Evolutionary conservation across 345 rosid species (phyloP).

Genomic region (Laguncularia racemosa): DNA sequence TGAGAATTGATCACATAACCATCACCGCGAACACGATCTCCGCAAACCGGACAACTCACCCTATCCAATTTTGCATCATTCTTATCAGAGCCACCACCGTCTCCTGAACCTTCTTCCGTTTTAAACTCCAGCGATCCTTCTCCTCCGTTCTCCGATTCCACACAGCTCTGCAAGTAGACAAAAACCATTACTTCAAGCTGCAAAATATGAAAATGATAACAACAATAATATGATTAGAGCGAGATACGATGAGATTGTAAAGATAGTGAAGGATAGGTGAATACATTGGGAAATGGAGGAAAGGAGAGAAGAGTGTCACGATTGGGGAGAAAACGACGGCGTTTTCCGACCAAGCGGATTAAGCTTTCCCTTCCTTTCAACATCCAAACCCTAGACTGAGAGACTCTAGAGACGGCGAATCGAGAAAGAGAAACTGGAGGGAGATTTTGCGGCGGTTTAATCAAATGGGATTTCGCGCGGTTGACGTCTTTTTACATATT

Average conservation of each 20-base stretch:
- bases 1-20: conserved; percentile 46
- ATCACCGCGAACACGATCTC: conserved; percentile 30
- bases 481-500: too few species aligned
- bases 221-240: background rate
- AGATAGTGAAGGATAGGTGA: background rate
- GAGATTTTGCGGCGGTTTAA: background rate
- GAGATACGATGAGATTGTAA: background rate
- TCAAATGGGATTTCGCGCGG: too few species aligned
- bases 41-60: conserved; percentile 49
- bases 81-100: conserved; percentile 8
- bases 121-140: conserved; percentile 3
- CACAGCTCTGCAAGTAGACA: conserved; percentile 23
- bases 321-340: conserved; percentile 62
- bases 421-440: background rate
- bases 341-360: conserved; percentile 59
- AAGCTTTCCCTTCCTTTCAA: conserved; percentile 69
- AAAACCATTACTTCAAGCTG: too few species aligned
- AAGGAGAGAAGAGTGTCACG: conserved; percentile 41
- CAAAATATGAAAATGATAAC: background rate
- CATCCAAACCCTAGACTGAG: conserved; percentile 21
- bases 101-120: conserved; percentile 4
- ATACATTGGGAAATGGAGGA: conserved; percentile 27
- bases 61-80: conserved; percentile 8
- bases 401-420: background rate
- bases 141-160: conserved; percentile 24